Base-by-base conservation (phyloP, 176 grass and related monocot species). In the Oryza glaberrima region DNA sequence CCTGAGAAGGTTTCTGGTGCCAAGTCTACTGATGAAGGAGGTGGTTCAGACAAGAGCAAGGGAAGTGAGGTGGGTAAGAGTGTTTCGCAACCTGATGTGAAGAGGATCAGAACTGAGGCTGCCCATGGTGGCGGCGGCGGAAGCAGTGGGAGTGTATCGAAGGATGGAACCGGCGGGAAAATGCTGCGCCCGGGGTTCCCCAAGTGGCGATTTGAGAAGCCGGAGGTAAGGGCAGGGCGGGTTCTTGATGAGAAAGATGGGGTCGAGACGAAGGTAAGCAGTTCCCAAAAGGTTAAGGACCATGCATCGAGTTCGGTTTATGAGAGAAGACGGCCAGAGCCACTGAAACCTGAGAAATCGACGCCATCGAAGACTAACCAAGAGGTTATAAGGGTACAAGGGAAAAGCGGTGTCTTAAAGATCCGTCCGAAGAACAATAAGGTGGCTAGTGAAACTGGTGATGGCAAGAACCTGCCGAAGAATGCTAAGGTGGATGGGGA, bases 381-480 rank as follows among this genome's bases (percentile, higher is more conserved):
- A 13, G 84, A 82, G 72, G 66, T 45, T 84, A 76, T 87, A 73
- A 81, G 41, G 63, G 48, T 92, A 46, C 91, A 92, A 84, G 91
- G 87, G 34, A 92, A 81, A 87, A 80, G 77, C 40, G 91, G 91
- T 23, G 67, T 92, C 84, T 77, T 92, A 20, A 92, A 65, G 81
- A 80, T 92, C 67, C 67, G 77, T 16, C 83, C 65, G 0, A 90
- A 82, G 78, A 52, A 66, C 19, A 46, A 77, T 40, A 77, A 85
- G 72, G 46, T 72, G 41, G 6, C 40, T 66, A 76, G 7, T 32
- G 77, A 81, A 63, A 34, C 65, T 11, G 51, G 70, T 80, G 72
- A 82, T 65, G n/a, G 43, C 40, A 67, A 69, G 64, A 74, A 56
- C 69, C 47, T 70, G 35, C 69, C 7, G 32, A 73, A 65, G 36